Percentiles rank a stretch among this genome's conserved stretches.
These are phyloP conservation scores for Pilaira anomala DNA, from an alignment of 192 early-diverging fungal genomes.

Conservation along the genomic window DNA sequence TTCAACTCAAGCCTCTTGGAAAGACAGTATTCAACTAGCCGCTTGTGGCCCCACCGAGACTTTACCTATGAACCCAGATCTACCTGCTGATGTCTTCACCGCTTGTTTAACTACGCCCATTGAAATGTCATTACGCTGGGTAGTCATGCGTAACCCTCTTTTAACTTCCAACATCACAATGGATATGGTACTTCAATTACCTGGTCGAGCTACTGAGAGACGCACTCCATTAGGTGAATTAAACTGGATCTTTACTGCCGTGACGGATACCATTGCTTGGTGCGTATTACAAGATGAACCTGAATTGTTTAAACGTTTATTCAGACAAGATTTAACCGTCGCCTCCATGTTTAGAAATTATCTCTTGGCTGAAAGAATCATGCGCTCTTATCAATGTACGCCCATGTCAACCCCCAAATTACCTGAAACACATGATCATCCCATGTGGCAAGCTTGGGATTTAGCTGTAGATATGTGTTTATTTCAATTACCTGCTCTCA, in stretches of 20 bases:
- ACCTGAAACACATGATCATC: constrained; percentile 90
- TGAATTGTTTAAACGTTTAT: constrained; percentile 87
- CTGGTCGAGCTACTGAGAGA: constrained; percentile 85
- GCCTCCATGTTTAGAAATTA: constrained; percentile 95
- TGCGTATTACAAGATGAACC: constrained; percentile 71
- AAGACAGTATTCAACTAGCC: constrained; percentile 91
- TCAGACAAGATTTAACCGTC: constrained; percentile 91
- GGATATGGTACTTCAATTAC: constrained; percentile 85
- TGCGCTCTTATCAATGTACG: constrained; percentile 91
- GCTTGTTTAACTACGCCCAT: constrained; percentile 95
- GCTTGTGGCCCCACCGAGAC: constrained; percentile 83
- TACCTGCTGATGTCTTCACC: constrained; percentile 97
- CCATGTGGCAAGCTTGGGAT: constrained; percentile 96
- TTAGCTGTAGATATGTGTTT: constrained; percentile 92
- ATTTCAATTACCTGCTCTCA: constrained; percentile 81
- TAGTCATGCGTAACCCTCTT: constrained; percentile 82
- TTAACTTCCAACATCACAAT: constrained; percentile 66
- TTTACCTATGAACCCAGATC: constrained; percentile 87
- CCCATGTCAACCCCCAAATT: constrained; percentile 84
- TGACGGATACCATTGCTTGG: constrained; percentile 99
- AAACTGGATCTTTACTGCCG: constrained; percentile 98
- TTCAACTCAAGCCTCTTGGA: constrained; percentile 40
- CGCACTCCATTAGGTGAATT: constrained; percentile 94
- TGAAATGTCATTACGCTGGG: constrained; percentile 89
- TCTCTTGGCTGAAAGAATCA: constrained; percentile 91